Conservation (phyloP, 192 early-diverging fungal genomes). For the Neocallimastix lanati region DNA sequence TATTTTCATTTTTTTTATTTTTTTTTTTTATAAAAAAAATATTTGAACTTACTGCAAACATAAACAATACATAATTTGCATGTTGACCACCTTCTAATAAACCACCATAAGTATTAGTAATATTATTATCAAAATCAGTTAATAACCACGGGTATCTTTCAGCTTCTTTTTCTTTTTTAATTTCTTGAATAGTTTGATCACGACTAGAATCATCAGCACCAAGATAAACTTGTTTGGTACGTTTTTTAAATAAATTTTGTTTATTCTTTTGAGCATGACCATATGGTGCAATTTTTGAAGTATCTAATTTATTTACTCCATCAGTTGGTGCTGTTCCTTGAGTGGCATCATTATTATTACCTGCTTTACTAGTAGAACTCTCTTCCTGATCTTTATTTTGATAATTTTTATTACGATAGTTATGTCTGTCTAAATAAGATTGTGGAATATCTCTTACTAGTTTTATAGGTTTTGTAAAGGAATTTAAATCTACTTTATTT, state of each 20-base stretch:
- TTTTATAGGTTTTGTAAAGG: neutral
- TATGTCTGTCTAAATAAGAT: neutral
- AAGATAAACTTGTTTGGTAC: conserved; percentile 57
- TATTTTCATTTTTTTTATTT: no score
- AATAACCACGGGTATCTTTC: conserved; percentile 60
- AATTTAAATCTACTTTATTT: neutral
- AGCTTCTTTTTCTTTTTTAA: conserved; percentile 37
- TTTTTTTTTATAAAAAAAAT: no score
- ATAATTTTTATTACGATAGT: neutral
- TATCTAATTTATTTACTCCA: conserved; percentile 11
- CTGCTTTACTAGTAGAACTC: neutral
- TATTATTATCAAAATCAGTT: conserved; percentile 50
- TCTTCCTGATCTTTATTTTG: neutral
- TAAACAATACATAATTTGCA: conserved; percentile 51
- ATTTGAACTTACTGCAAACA: conserved; percentile 13
- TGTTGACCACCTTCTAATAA: conserved; percentile 50
- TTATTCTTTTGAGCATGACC: conserved; percentile 58
- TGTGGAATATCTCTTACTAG: neutral
- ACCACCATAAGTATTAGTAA: conserved; percentile 36
- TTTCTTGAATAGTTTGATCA: neutral
- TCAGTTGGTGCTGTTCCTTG: neutral
- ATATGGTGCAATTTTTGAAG: conserved; percentile 47
- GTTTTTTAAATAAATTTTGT: conserved; percentile 60
- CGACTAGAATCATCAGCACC: conserved; percentile 49
- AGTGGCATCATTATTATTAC: neutral